Evolutionary conservation across 441 rosid genomes (phyloP).

Genomic region (Syzygium syzygioides): DNA sequence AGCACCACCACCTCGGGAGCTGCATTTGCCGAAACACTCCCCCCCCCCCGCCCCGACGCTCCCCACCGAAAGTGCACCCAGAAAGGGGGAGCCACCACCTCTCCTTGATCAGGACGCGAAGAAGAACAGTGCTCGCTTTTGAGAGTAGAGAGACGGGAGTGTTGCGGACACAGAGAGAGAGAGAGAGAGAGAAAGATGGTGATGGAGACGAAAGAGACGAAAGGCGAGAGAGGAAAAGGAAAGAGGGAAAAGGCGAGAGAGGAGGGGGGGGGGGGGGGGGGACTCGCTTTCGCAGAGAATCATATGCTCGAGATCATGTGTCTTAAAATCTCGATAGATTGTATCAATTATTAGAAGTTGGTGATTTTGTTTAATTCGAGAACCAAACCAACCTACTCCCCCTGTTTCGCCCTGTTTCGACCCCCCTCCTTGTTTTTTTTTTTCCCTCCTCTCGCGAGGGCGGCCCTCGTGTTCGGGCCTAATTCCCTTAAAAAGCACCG

Average conservation of each 20-base stretch:
- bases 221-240: constrained; percentile 4
- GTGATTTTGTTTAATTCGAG: not conserved
- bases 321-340: not conserved
- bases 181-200: not conserved
- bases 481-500: not conserved
- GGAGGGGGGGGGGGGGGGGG: not conserved
- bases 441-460: not conserved
- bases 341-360: not conserved
- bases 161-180: not conserved
- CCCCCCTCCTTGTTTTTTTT: not conserved
- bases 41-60: not conserved
- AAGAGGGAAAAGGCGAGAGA: not conserved
- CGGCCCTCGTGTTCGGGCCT: not conserved
- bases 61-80: not conserved
- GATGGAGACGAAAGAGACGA: not conserved
- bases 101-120: constrained; percentile 7
- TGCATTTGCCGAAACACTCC: not conserved
- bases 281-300: not conserved
- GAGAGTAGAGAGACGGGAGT: not conserved
- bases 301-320: not conserved
- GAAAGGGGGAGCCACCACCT: not conserved
- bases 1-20: not conserved
- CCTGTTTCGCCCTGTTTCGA: not conserved
- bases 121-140: not conserved
- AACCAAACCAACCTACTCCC: not conserved